These are phyloP conservation scores for Macaranga tanarius DNA, from an alignment of 441 rosid genomes.

Conservation along the genomic window DNA sequence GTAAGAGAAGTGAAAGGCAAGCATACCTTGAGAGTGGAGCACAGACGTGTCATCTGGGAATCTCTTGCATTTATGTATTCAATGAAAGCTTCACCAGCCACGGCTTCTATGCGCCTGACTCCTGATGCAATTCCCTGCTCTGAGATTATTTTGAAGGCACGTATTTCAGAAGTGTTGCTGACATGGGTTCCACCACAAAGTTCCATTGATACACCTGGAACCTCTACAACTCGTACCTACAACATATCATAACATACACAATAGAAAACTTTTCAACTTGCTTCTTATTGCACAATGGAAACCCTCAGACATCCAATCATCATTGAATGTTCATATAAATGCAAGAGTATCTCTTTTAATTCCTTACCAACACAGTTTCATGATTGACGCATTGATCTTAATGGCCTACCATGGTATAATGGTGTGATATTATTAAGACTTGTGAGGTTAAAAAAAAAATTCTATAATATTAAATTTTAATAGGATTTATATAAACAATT, in stretches of 20 bases:
- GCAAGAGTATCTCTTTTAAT: not conserved
- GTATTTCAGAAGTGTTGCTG: conserved; percentile 78
- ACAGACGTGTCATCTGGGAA: conserved; percentile 65
- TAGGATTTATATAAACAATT: not conserved
- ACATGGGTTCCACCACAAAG: conserved; percentile 99
- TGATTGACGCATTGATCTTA: not conserved
- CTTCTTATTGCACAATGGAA: conserved; percentile 1
- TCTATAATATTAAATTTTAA: not conserved
- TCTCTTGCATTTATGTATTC: conserved; percentile 78
- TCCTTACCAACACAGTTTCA: not conserved
- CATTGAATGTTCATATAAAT: not conserved
- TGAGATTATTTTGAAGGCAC: conserved; percentile 85
- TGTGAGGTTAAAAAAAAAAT: not conserved
- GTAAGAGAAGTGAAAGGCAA: conserved; percentile 11
- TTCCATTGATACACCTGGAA: conserved; percentile 97
- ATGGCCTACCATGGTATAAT: not conserved
- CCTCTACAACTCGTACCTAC: conserved; percentile 94
- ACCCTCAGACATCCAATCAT: not conserved
- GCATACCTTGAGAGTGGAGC: conserved; percentile 80
- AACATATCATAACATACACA: conserved; percentile 12
- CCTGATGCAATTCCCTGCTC: conserved; percentile 98
- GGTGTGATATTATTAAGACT: not conserved
- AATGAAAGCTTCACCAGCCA: conserved; percentile 90
- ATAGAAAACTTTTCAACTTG: not conserved
- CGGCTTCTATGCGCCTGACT: conserved; percentile 88